Conservation (phyloP, 2,329 filamentous ascomycete species). For the Exserohilum rostratum region DNA sequence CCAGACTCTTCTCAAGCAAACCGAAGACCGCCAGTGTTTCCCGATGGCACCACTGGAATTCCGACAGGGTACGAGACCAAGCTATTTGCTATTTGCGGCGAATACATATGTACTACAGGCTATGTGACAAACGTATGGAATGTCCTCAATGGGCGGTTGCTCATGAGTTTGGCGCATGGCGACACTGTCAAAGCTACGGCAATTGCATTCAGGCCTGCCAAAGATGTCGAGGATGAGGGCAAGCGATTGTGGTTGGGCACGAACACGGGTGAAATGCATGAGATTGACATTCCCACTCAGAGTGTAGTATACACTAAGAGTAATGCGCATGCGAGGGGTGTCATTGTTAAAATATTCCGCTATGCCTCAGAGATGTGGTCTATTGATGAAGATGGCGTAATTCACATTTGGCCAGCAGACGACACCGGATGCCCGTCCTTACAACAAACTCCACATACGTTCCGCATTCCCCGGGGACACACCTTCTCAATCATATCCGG, state of each 20-base stretch:
- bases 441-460: conserved; percentile 74
- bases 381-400: conserved; percentile 83
- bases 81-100: conserved; percentile 85
- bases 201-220: conserved; percentile 82
- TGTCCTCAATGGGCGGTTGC: conserved; percentile 76
- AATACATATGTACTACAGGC: conserved; percentile 84
- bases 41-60: conserved; percentile 76
- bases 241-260: conserved; percentile 87
- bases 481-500: conserved; percentile 89
- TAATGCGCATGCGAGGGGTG: conserved; percentile 75
- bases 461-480: conserved; percentile 78
- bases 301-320: conserved; percentile 71
- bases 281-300: conserved; percentile 80
- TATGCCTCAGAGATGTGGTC: conserved; percentile 93
- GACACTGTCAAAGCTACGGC: conserved; percentile 84
- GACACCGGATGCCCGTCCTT: conserved; percentile 76
- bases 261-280: conserved; percentile 84
- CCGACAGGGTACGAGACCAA: conserved; percentile 85
- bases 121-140: conserved; percentile 90
- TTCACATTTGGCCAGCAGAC: conserved; percentile 87
- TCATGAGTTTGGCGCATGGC: conserved; percentile 81
- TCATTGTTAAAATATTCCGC: conserved; percentile 84
- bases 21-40: conserved; percentile 77
- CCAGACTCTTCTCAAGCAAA: conserved; percentile 87
- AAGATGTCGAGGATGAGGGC: conserved; percentile 79